Percentiles rank a stretch among this genome's conserved stretches.
phyloP scores from a whole-genome alignment of 345 rosid species.

The Lepidium sativum region DNA sequence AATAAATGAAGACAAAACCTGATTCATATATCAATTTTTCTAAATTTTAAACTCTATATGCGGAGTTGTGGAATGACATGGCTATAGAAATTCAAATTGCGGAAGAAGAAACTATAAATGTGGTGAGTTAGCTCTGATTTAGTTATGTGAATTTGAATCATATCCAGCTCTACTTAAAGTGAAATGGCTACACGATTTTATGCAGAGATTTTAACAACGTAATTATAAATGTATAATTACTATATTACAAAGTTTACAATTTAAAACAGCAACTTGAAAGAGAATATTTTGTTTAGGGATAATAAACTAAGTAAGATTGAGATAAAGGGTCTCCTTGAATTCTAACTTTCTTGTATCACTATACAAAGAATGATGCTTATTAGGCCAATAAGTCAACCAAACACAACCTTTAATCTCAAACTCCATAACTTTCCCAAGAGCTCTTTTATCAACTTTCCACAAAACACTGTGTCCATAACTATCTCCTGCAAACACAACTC shows the following conservation, averaged over 20 bases:
- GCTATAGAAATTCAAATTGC: no score
- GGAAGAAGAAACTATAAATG: no score
- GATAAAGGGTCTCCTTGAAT: conserved; percentile 53
- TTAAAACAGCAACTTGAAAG: background rate
- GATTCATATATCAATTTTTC: no score
- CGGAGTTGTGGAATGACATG: no score
- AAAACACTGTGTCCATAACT: conserved; percentile 62
- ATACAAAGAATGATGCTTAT: conserved; percentile 58
- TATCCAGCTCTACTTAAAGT: no score
- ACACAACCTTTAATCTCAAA: conserved; percentile 81
- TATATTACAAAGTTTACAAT: background rate
- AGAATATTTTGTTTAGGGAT: background rate
- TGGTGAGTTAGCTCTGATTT: no score
- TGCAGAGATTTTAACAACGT: no score
- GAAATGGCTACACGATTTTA: no score
- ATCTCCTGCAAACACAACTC: conserved; percentile 76
- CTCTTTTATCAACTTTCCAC: conserved; percentile 64
- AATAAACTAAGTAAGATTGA: conserved; percentile 35
- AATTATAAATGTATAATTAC: no score
- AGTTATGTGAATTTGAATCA: no score
- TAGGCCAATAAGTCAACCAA: conserved; percentile 94
- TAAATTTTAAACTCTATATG: no score
- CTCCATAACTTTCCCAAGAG: conserved; percentile 57
- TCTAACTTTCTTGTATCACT: conserved; percentile 72
- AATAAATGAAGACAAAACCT: no score